Percentiles rank a stretch among this genome's conserved stretches.
Evolutionary conservation across 1,139 yeast species (phyloP).

Genomic region (Debaryomyces sp.): DNA sequence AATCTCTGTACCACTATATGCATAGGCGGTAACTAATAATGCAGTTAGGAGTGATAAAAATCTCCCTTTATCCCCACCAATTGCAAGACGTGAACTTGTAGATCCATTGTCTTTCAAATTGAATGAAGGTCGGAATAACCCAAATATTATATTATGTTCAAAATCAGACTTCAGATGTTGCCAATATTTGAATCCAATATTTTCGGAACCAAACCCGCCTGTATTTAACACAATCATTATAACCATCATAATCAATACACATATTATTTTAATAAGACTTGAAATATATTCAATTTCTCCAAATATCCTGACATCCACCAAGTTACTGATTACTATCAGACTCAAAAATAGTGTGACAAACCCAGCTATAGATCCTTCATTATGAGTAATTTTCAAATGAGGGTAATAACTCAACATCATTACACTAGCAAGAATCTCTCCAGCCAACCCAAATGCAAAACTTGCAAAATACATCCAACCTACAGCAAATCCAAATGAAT

Average conservation of each 20-base stretch:
- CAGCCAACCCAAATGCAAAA: constrained; percentile 72
- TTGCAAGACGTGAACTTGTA: constrained; percentile 47
- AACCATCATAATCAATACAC: constrained; percentile 58
- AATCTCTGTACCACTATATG: constrained; percentile 80
- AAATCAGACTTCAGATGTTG: constrained; percentile 50
- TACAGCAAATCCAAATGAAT: constrained; percentile 80
- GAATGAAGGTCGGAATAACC: constrained; percentile 72
- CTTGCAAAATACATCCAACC: constrained; percentile 81
- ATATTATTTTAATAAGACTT: constrained; percentile 59
- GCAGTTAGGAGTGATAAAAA: constrained; percentile 68
- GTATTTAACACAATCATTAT: constrained; percentile 64
- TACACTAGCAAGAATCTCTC: constrained; percentile 80
- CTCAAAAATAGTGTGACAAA: constrained; percentile 65
- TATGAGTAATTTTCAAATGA: constrained; percentile 48
- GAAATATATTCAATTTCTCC: constrained; percentile 76
- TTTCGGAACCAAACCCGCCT: constrained; percentile 49
- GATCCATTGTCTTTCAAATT: constrained; percentile 58
- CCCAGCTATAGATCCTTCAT: constrained; percentile 56
- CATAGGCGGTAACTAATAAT: constrained; percentile 64
- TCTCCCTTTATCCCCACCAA: constrained; percentile 66
- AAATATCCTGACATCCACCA: constrained; percentile 69
- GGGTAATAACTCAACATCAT: constrained; percentile 72
- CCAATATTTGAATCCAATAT: constrained; percentile 73
- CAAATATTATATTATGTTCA: constrained; percentile 56
- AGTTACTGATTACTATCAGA: constrained; percentile 53